Evolutionary conservation across 2,329 filamentous ascomycete genomes (phyloP).

Genomic region (Plenodomus biglobosus): DNA sequence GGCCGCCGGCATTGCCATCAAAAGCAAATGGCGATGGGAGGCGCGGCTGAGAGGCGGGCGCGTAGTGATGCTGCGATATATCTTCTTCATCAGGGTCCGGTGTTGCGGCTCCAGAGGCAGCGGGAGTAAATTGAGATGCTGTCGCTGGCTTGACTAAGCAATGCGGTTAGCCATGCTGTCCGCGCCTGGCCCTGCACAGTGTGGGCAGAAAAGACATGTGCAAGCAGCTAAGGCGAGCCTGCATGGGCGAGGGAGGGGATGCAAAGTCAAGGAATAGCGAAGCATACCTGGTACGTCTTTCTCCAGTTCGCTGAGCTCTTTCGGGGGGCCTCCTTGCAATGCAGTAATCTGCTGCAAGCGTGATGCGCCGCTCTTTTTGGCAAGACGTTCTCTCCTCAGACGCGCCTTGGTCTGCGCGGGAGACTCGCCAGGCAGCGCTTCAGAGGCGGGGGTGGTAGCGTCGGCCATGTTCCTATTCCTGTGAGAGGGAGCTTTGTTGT

Average conservation of each 20-base stretch:
- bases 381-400: constrained; percentile 74
- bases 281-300: constrained; percentile 41
- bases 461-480: constrained; percentile 38
- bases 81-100: constrained; percentile 72
- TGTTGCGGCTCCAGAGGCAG: constrained; percentile 34
- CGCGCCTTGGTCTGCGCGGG: constrained; percentile 62
- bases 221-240: background rate
- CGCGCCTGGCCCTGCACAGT: background rate
- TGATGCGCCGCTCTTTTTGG: constrained; percentile 73
- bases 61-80: constrained; percentile 73
- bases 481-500: no score
- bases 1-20: constrained; percentile 23
- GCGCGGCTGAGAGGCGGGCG: constrained; percentile 53
- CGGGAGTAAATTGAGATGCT: constrained; percentile 18
- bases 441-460: constrained; percentile 18
- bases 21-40: constrained; percentile 41
- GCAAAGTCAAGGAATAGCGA: constrained; percentile 6
- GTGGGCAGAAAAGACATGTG: background rate
- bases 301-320: constrained; percentile 38
- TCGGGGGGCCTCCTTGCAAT: constrained; percentile 57
- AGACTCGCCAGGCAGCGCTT: constrained; percentile 34
- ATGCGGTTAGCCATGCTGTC: constrained; percentile 23
- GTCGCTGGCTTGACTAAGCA: constrained; percentile 27
- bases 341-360: constrained; percentile 75
- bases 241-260: constrained; percentile 14